Conservation (phyloP, 345 rosid genomes). For the Hypericum androsaemum region DNA sequence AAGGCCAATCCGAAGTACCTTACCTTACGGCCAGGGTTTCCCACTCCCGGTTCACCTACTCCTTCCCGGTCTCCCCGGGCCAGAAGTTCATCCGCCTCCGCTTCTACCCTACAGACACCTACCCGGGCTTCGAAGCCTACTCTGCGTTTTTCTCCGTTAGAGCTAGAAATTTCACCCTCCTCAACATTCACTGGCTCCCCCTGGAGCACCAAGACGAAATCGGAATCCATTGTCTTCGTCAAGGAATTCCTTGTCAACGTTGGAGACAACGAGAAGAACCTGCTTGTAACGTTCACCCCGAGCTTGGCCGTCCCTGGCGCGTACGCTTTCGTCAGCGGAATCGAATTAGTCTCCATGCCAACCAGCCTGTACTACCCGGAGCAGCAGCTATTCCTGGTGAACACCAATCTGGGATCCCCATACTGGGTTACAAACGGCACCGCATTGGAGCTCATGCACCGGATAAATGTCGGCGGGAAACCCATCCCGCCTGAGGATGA, state of each 20-base stretch:
- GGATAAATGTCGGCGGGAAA: background rate
- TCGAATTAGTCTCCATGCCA: no score
- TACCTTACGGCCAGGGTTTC: slow-evolving; percentile 18
- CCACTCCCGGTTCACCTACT: slow-evolving; percentile 18
- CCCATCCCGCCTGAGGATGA: background rate
- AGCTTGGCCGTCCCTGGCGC: no score
- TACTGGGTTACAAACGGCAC: background rate
- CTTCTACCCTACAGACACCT: slow-evolving; percentile 13
- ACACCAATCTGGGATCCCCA: background rate
- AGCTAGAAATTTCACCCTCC: slow-evolving; percentile 12
- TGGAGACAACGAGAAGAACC: background rate
- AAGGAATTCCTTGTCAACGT: background rate
- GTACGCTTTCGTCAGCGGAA: no score
- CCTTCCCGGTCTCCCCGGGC: slow-evolving; percentile 14
- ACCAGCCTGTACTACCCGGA: no score
- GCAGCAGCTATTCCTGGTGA: background rate
- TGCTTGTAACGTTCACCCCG: background rate
- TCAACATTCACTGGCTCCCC: slow-evolving; percentile 22
- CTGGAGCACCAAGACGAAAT: no score
- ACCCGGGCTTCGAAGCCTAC: background rate
- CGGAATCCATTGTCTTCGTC: background rate
- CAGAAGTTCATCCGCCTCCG: slow-evolving; percentile 19
- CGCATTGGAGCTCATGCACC: no score
- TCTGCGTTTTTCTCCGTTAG: slow-evolving; percentile 19
- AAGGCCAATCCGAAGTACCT: background rate